Conservation (phyloP, 805 yeast genomes). For the Kazachstania taianensis region DNA sequence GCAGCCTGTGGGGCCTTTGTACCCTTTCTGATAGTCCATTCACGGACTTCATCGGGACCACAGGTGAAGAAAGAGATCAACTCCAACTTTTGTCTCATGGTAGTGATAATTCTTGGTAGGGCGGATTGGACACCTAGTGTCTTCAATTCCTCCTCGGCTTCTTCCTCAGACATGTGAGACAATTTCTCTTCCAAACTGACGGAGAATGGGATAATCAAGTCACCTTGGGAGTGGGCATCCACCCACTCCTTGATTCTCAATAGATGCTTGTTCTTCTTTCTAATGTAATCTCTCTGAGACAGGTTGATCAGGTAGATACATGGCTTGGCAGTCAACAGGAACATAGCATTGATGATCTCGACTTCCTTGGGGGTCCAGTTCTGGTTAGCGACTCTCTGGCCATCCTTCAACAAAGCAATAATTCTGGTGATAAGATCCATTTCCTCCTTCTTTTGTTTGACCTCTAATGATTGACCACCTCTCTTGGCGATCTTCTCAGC, state of each 20-base stretch:
- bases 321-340: constrained; percentile 89
- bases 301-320: constrained; percentile 85
- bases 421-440: constrained; percentile 63
- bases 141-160: constrained; percentile 67
- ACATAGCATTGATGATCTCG: constrained; percentile 77
- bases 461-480: constrained; percentile 85
- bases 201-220: constrained; percentile 82
- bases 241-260: constrained; percentile 84
- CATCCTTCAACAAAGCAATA: constrained; percentile 67
- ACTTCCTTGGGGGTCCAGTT: constrained; percentile 87
- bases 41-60: constrained; percentile 94
- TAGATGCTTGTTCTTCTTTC: constrained; percentile 83
- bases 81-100: constrained; percentile 79
- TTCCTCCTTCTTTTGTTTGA: constrained; percentile 81
- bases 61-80: constrained; percentile 92
- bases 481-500: constrained; percentile 71
- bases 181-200: constrained; percentile 88
- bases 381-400: constrained; percentile 80
- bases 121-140: constrained; percentile 65
- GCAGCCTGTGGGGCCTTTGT: constrained; percentile 98
- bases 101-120: constrained; percentile 72
- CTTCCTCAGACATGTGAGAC: constrained; percentile 77
- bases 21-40: constrained; percentile 92
- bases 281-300: constrained; percentile 77
- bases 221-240: constrained; percentile 69